A percentile compares a stretch with the other conserved stretches of the same genome.
These are phyloP conservation scores for Taiozyma onychis DNA, from an alignment of 1,139 yeast genomes.

Conservation along the genomic window DNA sequence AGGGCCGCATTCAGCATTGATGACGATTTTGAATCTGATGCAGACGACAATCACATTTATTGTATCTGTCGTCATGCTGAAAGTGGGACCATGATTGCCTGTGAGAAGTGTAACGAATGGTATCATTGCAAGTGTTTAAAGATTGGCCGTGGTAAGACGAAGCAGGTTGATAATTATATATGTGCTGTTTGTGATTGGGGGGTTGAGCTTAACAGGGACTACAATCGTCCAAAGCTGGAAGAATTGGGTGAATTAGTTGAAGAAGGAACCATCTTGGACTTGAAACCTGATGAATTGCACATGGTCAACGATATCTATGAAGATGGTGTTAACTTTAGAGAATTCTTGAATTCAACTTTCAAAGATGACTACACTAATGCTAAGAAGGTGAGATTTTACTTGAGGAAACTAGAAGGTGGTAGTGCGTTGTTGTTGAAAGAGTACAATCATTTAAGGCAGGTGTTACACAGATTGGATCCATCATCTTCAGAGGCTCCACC, in stretches of 20 bases:
- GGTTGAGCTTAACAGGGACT: conserved; percentile 27
- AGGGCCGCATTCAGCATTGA: conserved; percentile 35
- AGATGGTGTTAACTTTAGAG: conserved; percentile 23
- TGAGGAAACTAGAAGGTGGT: conserved; percentile 42
- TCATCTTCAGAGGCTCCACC: conserved; percentile 24
- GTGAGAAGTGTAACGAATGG: conserved; percentile 79
- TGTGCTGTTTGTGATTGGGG: conserved; percentile 66
- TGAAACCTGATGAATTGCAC: conserved; percentile 38
- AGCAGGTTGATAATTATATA: conserved; percentile 34
- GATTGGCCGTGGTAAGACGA: conserved; percentile 29
- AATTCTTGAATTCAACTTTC: conserved; percentile 16
- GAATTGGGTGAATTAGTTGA: conserved; percentile 30
- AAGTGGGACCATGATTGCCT: conserved; percentile 71
- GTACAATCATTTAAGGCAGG: conserved; percentile 25
- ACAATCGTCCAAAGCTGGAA: conserved; percentile 29
- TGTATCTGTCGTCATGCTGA: conserved; percentile 71
- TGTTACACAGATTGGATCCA: conserved; percentile 24
- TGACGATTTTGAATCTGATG: conserved; percentile 31
- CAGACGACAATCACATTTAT: conserved; percentile 33
- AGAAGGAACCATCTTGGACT: conserved; percentile 32
- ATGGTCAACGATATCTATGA: conserved; percentile 27
- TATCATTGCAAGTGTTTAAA: conserved; percentile 67
- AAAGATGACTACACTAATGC: conserved; percentile 18
- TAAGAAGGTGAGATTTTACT: conserved; percentile 31
- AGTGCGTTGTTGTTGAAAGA: conserved; percentile 27